These are phyloP conservation scores for Beauveria asiatica DNA, from an alignment of 2,329 filamentous ascomycete species.

Conservation along the genomic window DNA sequence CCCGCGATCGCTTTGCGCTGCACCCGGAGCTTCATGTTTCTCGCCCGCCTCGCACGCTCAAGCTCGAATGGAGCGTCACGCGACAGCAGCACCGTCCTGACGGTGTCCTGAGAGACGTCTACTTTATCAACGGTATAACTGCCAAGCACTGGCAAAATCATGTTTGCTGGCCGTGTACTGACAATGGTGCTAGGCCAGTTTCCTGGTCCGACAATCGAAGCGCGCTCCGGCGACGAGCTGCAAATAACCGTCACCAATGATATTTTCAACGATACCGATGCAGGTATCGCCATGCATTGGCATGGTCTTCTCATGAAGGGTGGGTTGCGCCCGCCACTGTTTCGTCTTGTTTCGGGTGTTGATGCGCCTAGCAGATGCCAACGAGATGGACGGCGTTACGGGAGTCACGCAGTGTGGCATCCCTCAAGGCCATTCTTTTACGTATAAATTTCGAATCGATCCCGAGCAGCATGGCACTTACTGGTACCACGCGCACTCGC, in stretches of 20 bases:
- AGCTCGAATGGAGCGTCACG: constrained; percentile 11
- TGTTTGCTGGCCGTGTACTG: neutral
- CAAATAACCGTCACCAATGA: constrained; percentile 30
- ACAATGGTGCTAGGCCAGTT: constrained; percentile 4
- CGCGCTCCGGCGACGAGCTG: constrained; percentile 28
- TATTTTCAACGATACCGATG: constrained; percentile 22
- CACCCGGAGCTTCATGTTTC: constrained; percentile 10
- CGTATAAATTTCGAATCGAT: constrained; percentile 23
- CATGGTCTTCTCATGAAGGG: constrained; percentile 59
- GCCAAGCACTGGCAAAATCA: too few species aligned
- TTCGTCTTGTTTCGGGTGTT: neutral
- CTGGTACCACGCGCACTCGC: constrained; percentile 34
- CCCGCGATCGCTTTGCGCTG: neutral
- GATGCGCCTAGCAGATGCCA: neutral
- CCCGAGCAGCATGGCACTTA: constrained; percentile 47
- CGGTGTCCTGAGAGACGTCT: constrained; percentile 11
- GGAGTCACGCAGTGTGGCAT: constrained; percentile 54
- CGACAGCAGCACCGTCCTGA: constrained; percentile 7
- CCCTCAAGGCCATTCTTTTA: constrained; percentile 43
- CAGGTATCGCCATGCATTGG: constrained; percentile 53
- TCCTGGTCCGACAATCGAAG: constrained; percentile 12
- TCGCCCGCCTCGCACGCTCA: constrained; percentile 2
- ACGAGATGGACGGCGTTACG: constrained; percentile 53
- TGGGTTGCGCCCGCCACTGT: constrained; percentile 28
- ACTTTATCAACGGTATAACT: constrained; percentile 11